Percentiles rank a stretch among this genome's conserved stretches.
phyloP scores from a whole-genome alignment of 108 stramenopile genomes.

The Conticribra weissflogii region DNA sequence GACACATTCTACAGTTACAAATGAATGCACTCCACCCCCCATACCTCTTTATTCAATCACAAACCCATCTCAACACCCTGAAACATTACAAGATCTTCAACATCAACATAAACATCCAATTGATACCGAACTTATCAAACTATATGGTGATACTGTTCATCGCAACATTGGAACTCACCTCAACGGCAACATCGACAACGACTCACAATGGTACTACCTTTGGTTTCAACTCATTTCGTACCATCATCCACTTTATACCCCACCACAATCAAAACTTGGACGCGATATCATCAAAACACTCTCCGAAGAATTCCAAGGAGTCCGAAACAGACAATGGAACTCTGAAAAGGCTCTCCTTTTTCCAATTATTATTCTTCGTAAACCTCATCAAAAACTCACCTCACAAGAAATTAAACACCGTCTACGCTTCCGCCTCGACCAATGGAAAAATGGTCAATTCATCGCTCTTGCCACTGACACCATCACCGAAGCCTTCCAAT shows the following conservation, averaged over 20 bases:
- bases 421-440: slow-evolving; percentile 4
- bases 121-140: not conserved
- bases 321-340: slow-evolving; percentile 13
- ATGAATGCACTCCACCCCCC: no score
- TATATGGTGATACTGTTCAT: not conserved
- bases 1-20: no score
- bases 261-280: not conserved
- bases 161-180: not conserved
- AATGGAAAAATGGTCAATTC: slow-evolving; percentile 15
- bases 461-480: slow-evolving; percentile 4
- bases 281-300: not conserved
- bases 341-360: slow-evolving; percentile 8
- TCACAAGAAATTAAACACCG: slow-evolving; percentile 6
- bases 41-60: no score
- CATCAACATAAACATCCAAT: not conserved
- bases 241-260: not conserved
- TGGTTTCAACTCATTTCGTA: no score
- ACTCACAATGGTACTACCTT: not conserved
- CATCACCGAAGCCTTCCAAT: not conserved
- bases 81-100: no score
- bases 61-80: no score
- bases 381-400: not conserved
- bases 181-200: not conserved
- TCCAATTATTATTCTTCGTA: not conserved
- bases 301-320: slow-evolving; percentile 3